Evolutionary conservation across 2,329 filamentous ascomycete genomes (phyloP), one percentile per base, ranked within the genome.

Genomic region (Chaetoscypha palmicola): DNA sequence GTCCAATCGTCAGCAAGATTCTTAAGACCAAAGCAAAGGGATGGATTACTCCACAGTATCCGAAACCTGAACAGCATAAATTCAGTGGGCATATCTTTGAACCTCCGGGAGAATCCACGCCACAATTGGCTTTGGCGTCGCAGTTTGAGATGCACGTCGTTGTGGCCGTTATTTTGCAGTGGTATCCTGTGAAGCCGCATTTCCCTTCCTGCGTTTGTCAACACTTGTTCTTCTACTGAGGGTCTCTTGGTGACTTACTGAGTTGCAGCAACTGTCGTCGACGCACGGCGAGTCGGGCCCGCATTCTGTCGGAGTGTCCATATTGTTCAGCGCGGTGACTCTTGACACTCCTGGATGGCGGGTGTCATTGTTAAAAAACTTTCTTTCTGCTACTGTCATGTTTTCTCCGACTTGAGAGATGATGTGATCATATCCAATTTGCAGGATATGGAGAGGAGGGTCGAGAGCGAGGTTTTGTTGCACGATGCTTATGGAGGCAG

Each of bases 61-160:
- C 34, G 17, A 49, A 48, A 21, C 46, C 45, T 1, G 49, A 51
- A 21, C 54, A 57, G 31, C 54, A 55, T 2, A 53, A 20, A 20
- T 51, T 47, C 12, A 61, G 55, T 0, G 50, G 54, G 26, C 52
- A 53, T 22, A 57, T 52, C 23, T 59, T 53, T 1, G 52, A 28
- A 10, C 54, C 52, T 31, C 57, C 43, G 20, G 60, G 46, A 38
- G 56, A 38, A 40, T 54, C 42, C 30, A 54, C 19, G 45, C 62
- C 63, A 41, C 63, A 66, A 52, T 60, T 57, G 19, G 63, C 60
- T 7, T 48, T 55, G 2, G 63, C 58, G 31, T 61, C 50, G 30
- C 56, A 57, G 17, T 55, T 54, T 2, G 45, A 51, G 9, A 50
- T 50, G 20, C 52, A 56, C 4, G 22, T 28, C 9, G 51, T 50